Percentiles rank a stretch among this genome's conserved stretches.
These are phyloP conservation scores for Venturia asperata DNA, from an alignment of 2,329 filamentous ascomycete genomes.

Conservation along the genomic window DNA sequence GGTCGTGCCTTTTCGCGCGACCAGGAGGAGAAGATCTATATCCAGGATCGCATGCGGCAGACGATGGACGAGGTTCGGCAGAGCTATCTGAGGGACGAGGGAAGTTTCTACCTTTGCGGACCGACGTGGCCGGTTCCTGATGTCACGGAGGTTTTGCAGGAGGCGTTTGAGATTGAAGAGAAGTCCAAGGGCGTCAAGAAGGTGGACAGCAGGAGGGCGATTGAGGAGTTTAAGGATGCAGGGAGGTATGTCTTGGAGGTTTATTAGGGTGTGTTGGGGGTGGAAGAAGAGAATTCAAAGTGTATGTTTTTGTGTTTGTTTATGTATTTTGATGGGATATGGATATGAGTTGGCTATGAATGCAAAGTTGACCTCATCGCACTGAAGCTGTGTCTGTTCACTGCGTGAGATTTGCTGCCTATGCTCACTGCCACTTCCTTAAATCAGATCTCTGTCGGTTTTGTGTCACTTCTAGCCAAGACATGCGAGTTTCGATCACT, in stretches of 20 bases:
- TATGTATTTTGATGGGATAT: neutral
- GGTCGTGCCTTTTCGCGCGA: constrained; percentile 93
- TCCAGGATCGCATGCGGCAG: constrained; percentile 96
- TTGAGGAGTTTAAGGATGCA: constrained; percentile 95
- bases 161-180: constrained; percentile 75
- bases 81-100: constrained; percentile 80
- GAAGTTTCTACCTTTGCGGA: constrained; percentile 93
- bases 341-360: neutral
- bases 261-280: constrained; percentile 52
- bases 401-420: too few species aligned
- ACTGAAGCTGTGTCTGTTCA: too few species aligned
- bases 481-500: too few species aligned
- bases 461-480: too few species aligned
- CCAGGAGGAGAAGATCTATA: constrained; percentile 98
- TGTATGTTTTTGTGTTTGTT: neutral
- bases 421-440: too few species aligned
- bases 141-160: constrained; percentile 86
- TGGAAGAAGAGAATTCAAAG: neutral
- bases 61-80: constrained; percentile 73
- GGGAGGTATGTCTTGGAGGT: constrained; percentile 93
- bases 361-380: neutral
- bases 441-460: too few species aligned
- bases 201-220: constrained; percentile 80
- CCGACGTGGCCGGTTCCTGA: constrained; percentile 98
- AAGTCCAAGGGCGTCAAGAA: constrained; percentile 61